phyloP scores from a whole-genome alignment of 2,329 filamentous ascomycete species.

The Diaporthe destruens region DNA sequence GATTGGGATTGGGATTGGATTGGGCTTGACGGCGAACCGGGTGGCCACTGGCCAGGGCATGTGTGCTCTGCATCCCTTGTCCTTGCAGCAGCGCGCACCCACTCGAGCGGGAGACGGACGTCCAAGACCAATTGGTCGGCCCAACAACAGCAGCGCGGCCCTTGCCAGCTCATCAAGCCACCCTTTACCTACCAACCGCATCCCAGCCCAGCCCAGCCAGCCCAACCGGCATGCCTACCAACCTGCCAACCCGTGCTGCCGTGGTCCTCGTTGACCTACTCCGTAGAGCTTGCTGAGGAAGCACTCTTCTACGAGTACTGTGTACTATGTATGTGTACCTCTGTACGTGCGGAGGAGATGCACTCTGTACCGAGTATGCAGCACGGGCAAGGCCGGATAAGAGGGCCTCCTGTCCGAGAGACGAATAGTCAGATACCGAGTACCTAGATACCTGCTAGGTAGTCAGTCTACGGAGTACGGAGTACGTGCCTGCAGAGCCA shows the following conservation, averaged over 20 bases:
- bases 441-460: neutral
- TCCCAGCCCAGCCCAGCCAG: constrained; percentile 44
- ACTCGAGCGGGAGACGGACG: constrained; percentile 43
- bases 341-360: neutral
- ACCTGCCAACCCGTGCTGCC: constrained; percentile 34
- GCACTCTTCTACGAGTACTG: too few species aligned
- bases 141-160: constrained; percentile 46
- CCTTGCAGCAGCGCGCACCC: constrained; percentile 45
- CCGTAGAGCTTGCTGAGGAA: neutral
- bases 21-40: neutral
- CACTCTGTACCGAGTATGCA: too few species aligned
- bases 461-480: neutral
- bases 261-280: neutral
- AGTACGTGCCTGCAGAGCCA: constrained; percentile 31
- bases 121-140: constrained; percentile 48
- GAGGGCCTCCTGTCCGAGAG: constrained; percentile 22
- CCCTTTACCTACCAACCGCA: constrained; percentile 45
- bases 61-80: constrained; percentile 32
- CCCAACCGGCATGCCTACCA: too few species aligned
- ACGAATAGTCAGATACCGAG: neutral
- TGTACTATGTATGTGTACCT: neutral
- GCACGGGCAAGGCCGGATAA: neutral
- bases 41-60: constrained; percentile 1
- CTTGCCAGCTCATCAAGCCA: constrained; percentile 49
- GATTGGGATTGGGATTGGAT: neutral